These are phyloP conservation scores for Penicillium dipodomyicola DNA, from an alignment of 495 filamentous ascomycete genomes.

Conservation along the genomic window DNA sequence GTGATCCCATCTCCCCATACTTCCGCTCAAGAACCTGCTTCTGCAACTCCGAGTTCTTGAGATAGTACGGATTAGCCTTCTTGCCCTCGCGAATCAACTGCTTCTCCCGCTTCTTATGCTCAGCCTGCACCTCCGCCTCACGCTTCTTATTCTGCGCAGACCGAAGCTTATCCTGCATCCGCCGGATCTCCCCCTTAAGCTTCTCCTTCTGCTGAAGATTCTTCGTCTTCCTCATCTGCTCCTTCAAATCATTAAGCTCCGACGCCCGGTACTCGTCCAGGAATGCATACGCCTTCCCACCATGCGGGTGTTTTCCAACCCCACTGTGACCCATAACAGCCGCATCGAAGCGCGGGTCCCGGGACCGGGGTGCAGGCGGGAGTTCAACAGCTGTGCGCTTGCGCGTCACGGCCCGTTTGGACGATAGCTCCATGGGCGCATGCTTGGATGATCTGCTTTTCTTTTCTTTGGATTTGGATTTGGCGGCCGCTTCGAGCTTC, in stretches of 20 bases:
- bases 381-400: constrained; percentile 67
- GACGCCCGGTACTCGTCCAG: constrained; percentile 76
- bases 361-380: constrained; percentile 39
- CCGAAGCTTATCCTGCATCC: constrained; percentile 67
- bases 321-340: constrained; percentile 41
- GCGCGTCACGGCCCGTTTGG: constrained; percentile 78
- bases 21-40: constrained; percentile 74
- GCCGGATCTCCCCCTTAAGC: constrained; percentile 63
- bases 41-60: constrained; percentile 90
- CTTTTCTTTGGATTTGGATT: constrained; percentile 38
- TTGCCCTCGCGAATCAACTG: constrained; percentile 81
- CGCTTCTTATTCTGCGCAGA: constrained; percentile 64
- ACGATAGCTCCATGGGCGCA: constrained; percentile 75
- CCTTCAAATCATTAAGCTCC: constrained; percentile 73
- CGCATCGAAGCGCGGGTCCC: constrained; percentile 88
- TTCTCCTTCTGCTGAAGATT: constrained; percentile 58
- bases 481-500: constrained; percentile 33
- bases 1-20: constrained; percentile 75
- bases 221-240: constrained; percentile 62
- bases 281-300: constrained; percentile 75
- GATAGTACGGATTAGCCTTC: constrained; percentile 84
- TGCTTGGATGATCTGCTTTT: constrained; percentile 73
- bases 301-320: constrained; percentile 35
- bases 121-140: constrained; percentile 59
- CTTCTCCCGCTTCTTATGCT: constrained; percentile 80